A percentile compares a stretch with the other conserved stretches of the same genome.
phyloP scores from a whole-genome alignment of 345 rosid genomes.

The Eucalyptus erythrocorys region DNA sequence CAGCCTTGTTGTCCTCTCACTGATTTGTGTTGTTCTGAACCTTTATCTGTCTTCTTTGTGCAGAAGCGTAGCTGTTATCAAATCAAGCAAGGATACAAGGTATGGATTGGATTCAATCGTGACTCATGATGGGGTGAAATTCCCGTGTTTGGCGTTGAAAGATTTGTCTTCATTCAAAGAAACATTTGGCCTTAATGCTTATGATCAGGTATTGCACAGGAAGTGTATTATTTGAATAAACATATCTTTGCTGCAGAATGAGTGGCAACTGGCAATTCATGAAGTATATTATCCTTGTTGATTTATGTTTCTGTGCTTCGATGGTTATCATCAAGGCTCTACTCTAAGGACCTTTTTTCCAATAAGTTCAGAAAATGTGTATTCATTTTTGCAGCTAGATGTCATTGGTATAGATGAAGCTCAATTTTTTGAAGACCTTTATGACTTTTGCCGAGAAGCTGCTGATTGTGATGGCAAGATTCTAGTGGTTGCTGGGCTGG shows the following conservation, averaged over 20 bases:
- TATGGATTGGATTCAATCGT: slow-evolving; percentile 64
- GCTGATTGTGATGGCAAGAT: slow-evolving; percentile 79
- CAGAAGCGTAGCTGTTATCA: slow-evolving; percentile 67
- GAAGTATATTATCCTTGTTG: neutral
- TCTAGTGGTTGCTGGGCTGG: slow-evolving; percentile 81
- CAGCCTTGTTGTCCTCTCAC: neutral
- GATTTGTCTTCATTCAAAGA: slow-evolving; percentile 45
- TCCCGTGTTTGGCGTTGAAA: slow-evolving; percentile 61
- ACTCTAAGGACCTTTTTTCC: neutral
- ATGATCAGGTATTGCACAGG: slow-evolving; percentile 31
- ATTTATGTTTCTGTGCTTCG: neutral
- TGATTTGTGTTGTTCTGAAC: neutral
- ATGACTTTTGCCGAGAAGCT: slow-evolving; percentile 80
- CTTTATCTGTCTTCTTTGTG: neutral
- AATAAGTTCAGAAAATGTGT: neutral
- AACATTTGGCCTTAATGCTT: slow-evolving; percentile 47
- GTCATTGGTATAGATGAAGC: slow-evolving; percentile 97
- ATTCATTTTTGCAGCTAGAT: slow-evolving; percentile 36
- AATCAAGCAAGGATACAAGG: slow-evolving; percentile 72
- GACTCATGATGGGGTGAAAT: slow-evolving; percentile 72
- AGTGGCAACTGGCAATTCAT: neutral
- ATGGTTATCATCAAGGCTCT: neutral
- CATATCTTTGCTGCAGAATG: neutral
- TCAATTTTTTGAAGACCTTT: slow-evolving; percentile 73
- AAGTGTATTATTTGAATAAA: neutral